phyloP scores from a whole-genome alignment of 768 basidiomycete species.

The Boletus sp. region DNA sequence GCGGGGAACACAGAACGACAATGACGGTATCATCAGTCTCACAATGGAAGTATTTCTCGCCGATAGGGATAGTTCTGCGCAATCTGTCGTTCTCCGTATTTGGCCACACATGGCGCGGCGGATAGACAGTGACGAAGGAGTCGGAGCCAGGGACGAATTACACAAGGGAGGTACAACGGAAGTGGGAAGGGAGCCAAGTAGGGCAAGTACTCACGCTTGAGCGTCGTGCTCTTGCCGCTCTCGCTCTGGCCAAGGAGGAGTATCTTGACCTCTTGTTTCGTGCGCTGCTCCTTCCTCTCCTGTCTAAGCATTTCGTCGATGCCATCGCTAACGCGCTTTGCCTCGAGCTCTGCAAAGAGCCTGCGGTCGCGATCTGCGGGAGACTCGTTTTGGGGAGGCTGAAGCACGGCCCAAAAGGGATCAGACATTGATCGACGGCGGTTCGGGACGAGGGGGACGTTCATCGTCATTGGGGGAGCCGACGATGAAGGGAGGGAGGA shows the following conservation, averaged over 20 bases:
- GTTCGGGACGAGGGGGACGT: constrained; percentile 34
- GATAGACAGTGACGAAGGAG: not conserved
- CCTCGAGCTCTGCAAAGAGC: constrained; percentile 65
- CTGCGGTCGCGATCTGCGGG: constrained; percentile 62
- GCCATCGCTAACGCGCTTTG: constrained; percentile 68
- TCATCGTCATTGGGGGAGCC: constrained; percentile 17
- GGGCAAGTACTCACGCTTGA: constrained; percentile 69
- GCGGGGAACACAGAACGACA: constrained; percentile 1
- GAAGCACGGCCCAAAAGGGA: constrained; percentile 65
- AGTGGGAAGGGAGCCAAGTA: constrained; percentile 4
- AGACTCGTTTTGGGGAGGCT: constrained; percentile 73
- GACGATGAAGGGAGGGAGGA: constrained; percentile 1
- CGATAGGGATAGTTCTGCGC: not conserved
- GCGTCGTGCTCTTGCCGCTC: constrained; percentile 85
- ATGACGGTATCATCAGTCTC: not conserved
- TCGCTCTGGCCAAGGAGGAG: constrained; percentile 85
- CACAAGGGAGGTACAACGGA: not conserved
- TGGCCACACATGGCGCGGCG: not conserved
- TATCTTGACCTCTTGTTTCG: constrained; percentile 67
- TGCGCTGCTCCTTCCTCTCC: constrained; percentile 62
- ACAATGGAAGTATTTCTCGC: constrained; percentile 4
- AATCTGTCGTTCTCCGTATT: constrained; percentile 1
- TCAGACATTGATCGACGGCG: constrained; percentile 55
- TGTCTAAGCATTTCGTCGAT: constrained; percentile 78
- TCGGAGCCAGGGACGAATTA: not conserved